Percentiles rank a stretch among this genome's conserved stretches.
Evolutionary conservation across 2,329 filamentous ascomycete genomes (phyloP).

Genomic region (Fusarium aywerte): DNA sequence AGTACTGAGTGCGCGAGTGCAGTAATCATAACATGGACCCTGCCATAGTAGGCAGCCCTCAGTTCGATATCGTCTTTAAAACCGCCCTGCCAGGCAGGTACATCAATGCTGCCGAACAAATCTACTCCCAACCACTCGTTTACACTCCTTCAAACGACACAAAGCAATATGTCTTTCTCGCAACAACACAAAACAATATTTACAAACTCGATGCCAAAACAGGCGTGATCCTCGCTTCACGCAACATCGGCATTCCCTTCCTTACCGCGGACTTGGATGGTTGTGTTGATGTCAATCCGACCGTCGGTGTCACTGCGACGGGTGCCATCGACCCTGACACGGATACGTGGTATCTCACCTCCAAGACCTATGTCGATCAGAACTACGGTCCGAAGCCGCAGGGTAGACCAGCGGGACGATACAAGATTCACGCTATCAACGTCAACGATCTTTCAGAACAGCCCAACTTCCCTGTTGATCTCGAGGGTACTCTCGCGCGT

Average conservation of each 20-base stretch:
- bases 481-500: slow-evolving; percentile 59
- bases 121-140: slow-evolving; percentile 62
- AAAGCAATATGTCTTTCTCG: slow-evolving; percentile 65
- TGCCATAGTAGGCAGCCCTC: slow-evolving; percentile 62
- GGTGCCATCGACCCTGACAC: slow-evolving; percentile 59
- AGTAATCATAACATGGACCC: slow-evolving; percentile 73
- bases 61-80: slow-evolving; percentile 67
- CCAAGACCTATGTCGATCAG: slow-evolving; percentile 57
- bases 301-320: slow-evolving; percentile 58
- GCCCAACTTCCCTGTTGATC: slow-evolving; percentile 58
- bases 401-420: slow-evolving; percentile 50
- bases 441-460: slow-evolving; percentile 53
- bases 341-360: slow-evolving; percentile 57
- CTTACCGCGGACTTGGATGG: slow-evolving; percentile 59
- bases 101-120: slow-evolving; percentile 60
- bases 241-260: slow-evolving; percentile 63
- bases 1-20: neutral
- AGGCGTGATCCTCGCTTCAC: slow-evolving; percentile 59
- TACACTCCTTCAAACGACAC: slow-evolving; percentile 60
- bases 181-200: slow-evolving; percentile 68
- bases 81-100: slow-evolving; percentile 64
- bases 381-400: slow-evolving; percentile 45
- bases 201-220: slow-evolving; percentile 67
- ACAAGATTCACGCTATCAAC: slow-evolving; percentile 53
- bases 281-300: slow-evolving; percentile 61